phyloP scores from a whole-genome alignment of 305 asterid genomes.

The Solanum hybrid region DNA sequence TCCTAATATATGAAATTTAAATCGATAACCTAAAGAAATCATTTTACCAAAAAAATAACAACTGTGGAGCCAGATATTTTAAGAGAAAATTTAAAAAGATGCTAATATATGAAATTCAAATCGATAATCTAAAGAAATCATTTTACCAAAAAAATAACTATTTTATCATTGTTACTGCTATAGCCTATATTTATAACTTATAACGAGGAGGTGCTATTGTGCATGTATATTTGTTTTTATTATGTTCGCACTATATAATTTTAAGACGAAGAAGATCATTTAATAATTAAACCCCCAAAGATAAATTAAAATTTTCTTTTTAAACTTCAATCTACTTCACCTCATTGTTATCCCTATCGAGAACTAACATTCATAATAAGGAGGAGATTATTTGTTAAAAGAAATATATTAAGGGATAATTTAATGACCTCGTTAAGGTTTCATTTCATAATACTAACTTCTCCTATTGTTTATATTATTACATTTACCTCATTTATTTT shows the following conservation, averaged over 20 bases:
- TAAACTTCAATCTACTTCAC: neutral
- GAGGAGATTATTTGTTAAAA: too few relatives aligned
- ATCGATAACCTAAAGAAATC: neutral
- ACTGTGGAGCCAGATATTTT: neutral
- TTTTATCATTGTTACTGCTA: neutral
- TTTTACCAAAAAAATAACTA: neutral
- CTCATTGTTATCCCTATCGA: neutral
- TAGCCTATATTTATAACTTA: neutral
- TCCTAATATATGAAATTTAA: neutral
- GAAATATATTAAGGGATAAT: neutral
- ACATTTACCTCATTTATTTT: neutral
- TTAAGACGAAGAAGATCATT: neutral
- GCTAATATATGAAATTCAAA: neutral
- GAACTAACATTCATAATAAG: too few relatives aligned
- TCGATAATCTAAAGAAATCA: neutral
- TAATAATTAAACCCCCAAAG: neutral
- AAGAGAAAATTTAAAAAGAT: neutral
- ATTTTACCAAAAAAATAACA: neutral
- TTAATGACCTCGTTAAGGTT: neutral
- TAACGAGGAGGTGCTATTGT: neutral
- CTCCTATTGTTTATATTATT: neutral
- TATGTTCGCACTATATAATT: neutral
- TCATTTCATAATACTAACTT: neutral
- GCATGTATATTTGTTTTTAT: neutral
- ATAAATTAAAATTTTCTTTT: neutral